These are phyloP conservation scores for Jatropha podagrica DNA, from an alignment of 441 rosid genomes.

Conservation along the genomic window DNA sequence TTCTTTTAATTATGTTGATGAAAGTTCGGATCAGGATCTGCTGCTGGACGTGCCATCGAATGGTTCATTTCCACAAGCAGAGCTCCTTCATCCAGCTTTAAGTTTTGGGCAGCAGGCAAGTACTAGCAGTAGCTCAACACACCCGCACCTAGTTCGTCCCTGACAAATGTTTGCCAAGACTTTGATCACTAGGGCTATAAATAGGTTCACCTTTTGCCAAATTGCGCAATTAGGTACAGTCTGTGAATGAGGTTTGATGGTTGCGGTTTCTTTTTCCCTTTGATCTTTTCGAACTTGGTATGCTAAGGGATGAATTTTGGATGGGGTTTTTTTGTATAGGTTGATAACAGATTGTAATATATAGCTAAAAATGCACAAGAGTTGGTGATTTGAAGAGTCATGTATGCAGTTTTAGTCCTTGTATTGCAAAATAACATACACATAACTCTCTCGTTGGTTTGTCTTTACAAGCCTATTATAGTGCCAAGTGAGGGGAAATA, in stretches of 20 bases:
- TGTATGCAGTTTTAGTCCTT: constrained; percentile 34
- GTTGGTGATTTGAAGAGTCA: constrained; percentile 34
- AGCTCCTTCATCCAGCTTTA: constrained; percentile 65
- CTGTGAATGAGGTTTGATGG: constrained; percentile 48
- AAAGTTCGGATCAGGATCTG: constrained; percentile 72
- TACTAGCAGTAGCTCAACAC: constrained; percentile 52
- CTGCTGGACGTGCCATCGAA: constrained; percentile 84
- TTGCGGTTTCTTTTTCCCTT: constrained; percentile 33
- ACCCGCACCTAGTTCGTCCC: constrained; percentile 40
- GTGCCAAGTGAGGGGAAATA: background rate
- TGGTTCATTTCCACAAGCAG: constrained; percentile 85
- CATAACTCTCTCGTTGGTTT: background rate
- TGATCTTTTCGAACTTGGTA: constrained; percentile 43
- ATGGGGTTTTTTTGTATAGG: constrained; percentile 55
- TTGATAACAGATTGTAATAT: constrained; percentile 56
- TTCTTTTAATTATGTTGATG: constrained; percentile 51
- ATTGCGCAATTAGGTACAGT: constrained; percentile 29
- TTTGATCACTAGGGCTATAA: constrained; percentile 29
- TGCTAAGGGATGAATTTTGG: constrained; percentile 40
- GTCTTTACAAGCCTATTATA: background rate
- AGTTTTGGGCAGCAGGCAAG: constrained; percentile 55
- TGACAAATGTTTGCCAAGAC: constrained; percentile 27
- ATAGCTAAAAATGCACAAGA: constrained; percentile 46
- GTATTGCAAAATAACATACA: constrained; percentile 24
- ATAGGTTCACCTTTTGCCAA: constrained; percentile 34